phyloP scores from a whole-genome alignment of 2,329 filamentous ascomycete genomes.

The Sclerotinia glacialis region DNA sequence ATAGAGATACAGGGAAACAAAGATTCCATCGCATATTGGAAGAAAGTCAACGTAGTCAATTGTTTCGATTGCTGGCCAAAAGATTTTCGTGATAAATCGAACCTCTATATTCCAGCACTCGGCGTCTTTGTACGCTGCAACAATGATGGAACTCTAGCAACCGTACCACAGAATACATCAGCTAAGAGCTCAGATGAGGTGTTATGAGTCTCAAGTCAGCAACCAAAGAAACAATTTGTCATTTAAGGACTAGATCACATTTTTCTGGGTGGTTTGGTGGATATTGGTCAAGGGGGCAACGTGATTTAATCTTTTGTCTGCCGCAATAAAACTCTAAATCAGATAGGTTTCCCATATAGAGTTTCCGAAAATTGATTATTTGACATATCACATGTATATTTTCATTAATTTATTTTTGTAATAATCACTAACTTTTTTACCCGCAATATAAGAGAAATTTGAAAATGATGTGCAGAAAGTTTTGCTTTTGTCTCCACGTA shows the following conservation, averaged over 20 bases:
- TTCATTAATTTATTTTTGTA: too few species aligned
- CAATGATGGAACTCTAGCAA: not conserved
- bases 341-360: too few species aligned
- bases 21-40: not conserved
- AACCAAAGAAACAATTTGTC: not conserved
- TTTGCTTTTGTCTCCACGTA: too few species aligned
- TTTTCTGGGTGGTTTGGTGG: too few species aligned
- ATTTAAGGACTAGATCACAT: not conserved
- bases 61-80: not conserved
- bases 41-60: not conserved
- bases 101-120: not conserved
- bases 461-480: too few species aligned
- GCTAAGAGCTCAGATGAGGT: too few species aligned
- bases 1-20: not conserved
- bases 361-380: too few species aligned
- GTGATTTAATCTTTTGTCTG: too few species aligned
- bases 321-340: too few species aligned
- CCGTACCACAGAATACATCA: not conserved
- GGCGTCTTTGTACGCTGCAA: rapidly evolving
- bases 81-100: not conserved
- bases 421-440: too few species aligned
- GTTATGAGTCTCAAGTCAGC: not conserved
- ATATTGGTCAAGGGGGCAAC: too few species aligned
- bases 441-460: too few species aligned
- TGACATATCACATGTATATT: not conserved